Percentiles rank a stretch among this genome's conserved stretches.
phyloP scores from a whole-genome alignment of 116 monocot genomes.

The Thalassia testudinum region DNA sequence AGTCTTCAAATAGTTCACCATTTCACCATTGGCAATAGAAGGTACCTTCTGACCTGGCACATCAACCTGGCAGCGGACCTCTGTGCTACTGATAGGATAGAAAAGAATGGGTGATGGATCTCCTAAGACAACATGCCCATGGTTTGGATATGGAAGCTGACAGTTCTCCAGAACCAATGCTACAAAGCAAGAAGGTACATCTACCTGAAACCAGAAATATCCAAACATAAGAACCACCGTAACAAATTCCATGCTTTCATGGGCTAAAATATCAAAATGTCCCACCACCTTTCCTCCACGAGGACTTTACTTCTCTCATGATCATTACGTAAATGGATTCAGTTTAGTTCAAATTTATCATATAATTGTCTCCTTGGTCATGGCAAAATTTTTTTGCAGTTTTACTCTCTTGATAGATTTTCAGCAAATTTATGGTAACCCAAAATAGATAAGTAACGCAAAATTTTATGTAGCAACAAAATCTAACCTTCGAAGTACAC shows the following conservation, averaged over 20 bases:
- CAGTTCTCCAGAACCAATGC: slow-evolving; percentile 85
- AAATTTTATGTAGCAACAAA: background rate
- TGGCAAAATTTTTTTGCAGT: too few relatives aligned
- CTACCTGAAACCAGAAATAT: slow-evolving; percentile 49
- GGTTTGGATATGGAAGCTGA: slow-evolving; percentile 74
- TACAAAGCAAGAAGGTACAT: slow-evolving; percentile 91
- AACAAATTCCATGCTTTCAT: too few relatives aligned
- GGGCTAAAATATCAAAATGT: too few relatives aligned
- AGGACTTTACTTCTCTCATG: too few relatives aligned
- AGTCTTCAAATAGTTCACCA: slow-evolving; percentile 80
- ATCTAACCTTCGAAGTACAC: slow-evolving; percentile 65
- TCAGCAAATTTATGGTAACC: too few relatives aligned
- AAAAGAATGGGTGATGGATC: slow-evolving; percentile 91
- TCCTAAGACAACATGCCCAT: slow-evolving; percentile 80
- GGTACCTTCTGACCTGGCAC: slow-evolving; percentile 88
- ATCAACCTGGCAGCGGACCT: slow-evolving; percentile 91
- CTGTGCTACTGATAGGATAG: slow-evolving; percentile 70
- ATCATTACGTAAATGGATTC: too few relatives aligned
- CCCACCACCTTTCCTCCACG: too few relatives aligned
- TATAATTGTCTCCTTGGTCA: too few relatives aligned
- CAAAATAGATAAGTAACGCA: too few relatives aligned
- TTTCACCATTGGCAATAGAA: slow-evolving; percentile 75
- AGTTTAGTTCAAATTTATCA: too few relatives aligned
- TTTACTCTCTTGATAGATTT: too few relatives aligned
- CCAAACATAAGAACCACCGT: too few relatives aligned